These are phyloP conservation scores for Medicago ruthenica DNA, from an alignment of 306 rosid genomes.

Conservation along the genomic window DNA sequence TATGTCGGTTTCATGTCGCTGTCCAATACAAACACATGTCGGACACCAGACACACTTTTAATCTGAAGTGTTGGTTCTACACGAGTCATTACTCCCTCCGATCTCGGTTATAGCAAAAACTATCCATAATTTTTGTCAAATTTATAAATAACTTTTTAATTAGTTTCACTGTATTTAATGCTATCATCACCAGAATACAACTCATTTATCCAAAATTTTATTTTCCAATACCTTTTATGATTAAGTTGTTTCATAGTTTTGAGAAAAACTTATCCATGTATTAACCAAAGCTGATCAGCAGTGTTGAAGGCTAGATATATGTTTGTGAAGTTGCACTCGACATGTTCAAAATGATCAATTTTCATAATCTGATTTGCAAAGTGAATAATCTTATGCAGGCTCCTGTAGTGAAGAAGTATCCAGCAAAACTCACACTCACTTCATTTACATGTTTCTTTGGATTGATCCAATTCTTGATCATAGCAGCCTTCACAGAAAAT, in stretches of 20 bases:
- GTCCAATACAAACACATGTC: too few species aligned
- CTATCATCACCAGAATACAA: too few species aligned
- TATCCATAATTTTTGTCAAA: too few species aligned
- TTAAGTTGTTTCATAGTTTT: too few species aligned
- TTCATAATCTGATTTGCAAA: conserved; percentile 5
- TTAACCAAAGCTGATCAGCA: too few species aligned
- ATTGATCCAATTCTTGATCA: conserved; percentile 74
- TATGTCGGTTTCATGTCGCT: neutral
- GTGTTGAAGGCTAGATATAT: too few species aligned
- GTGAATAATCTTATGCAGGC: conserved; percentile 52
- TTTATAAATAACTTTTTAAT: neutral
- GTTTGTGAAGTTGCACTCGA: neutral
- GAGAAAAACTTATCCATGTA: too few species aligned
- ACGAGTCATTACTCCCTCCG: neutral
- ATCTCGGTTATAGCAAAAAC: too few species aligned
- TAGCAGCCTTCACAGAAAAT: conserved; percentile 64
- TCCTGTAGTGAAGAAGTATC: conserved; percentile 68
- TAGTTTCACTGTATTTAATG: neutral
- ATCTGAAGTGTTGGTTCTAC: neutral
- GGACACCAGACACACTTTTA: too few species aligned
- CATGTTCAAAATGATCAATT: neutral
- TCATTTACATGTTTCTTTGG: conserved; percentile 75
- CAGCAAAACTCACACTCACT: conserved; percentile 67
- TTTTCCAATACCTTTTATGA: neutral
- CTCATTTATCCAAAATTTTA: too few species aligned